phyloP scores from a whole-genome alignment of 2,329 filamentous ascomycete species.

The Clarireedia sp. region DNA sequence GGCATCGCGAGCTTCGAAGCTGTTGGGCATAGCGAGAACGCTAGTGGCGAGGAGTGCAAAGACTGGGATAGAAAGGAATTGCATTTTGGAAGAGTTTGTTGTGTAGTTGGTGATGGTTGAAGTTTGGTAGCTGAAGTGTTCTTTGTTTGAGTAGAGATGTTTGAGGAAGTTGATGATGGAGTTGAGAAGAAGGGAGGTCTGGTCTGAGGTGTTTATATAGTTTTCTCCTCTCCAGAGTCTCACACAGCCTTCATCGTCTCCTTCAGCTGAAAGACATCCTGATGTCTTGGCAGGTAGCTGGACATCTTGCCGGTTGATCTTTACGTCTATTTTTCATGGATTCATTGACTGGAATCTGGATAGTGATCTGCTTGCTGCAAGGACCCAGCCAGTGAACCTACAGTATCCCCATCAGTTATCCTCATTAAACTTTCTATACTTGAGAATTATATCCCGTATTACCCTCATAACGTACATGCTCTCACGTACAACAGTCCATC shows the following conservation, averaged over 20 bases:
- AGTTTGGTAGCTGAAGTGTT: not conserved
- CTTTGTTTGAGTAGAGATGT: not conserved
- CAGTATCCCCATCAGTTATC: no score
- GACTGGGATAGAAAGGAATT: conserved; percentile 10
- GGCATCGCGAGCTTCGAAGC: not conserved
- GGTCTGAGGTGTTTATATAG: not conserved
- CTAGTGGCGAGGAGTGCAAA: conserved; percentile 7
- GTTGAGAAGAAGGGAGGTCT: not conserved
- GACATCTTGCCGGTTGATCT: no score
- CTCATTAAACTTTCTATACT: no score
- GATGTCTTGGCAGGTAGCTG: not conserved
- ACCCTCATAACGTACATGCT: not conserved
- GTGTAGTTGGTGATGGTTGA: not conserved
- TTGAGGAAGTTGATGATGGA: not conserved
- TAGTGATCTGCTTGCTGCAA: no score
- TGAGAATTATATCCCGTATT: not conserved
- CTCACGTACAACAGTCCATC: not conserved
- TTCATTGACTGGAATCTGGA: no score
- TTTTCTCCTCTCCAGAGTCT: not conserved
- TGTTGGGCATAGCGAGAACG: conserved; percentile 7
- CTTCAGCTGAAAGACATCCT: not conserved
- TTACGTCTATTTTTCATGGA: not conserved
- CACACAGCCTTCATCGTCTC: not conserved
- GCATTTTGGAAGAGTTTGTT: conserved; percentile 6
- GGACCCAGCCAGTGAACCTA: no score